Percentiles rank a stretch among this genome's conserved stretches.
Conservation (phyloP, 1,284 basidiomycete species). For the Leccinum pallidistipes region DNA sequence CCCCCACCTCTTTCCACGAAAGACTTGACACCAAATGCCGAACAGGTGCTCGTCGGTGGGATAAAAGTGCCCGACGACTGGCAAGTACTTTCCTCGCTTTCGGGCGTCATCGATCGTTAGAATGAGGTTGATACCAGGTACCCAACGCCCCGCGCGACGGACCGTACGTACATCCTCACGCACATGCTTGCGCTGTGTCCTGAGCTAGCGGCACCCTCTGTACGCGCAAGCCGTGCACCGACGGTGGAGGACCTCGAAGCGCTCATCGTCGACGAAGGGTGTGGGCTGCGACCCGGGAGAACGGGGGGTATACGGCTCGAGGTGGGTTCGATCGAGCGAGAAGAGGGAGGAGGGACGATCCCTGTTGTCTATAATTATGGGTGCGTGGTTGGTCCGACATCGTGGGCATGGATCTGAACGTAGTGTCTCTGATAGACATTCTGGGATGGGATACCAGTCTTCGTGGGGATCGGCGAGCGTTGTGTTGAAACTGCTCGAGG, state of each 20-base stretch:
- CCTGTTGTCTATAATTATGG: constrained; percentile 63
- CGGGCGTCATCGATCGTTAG: neutral
- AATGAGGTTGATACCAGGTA: constrained; percentile 39
- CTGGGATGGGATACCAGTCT: constrained; percentile 70
- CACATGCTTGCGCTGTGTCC: constrained; percentile 59
- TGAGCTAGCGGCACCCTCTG: constrained; percentile 63
- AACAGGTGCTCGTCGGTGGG: constrained; percentile 66
- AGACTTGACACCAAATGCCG: too few relatives aligned
- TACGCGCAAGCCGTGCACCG: constrained; percentile 47
- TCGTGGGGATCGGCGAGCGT: constrained; percentile 70
- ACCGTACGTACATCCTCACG: constrained; percentile 58
- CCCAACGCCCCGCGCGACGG: constrained; percentile 58
- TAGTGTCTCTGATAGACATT: constrained; percentile 39
- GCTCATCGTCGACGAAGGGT: constrained; percentile 67
- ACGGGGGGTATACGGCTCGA: constrained; percentile 72
- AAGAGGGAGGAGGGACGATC: constrained; percentile 34
- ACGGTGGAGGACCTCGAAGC: constrained; percentile 63
- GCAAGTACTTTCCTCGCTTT: constrained; percentile 33
- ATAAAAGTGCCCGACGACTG: constrained; percentile 64
- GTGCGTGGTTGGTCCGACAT: constrained; percentile 40
- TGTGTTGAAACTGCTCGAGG: constrained; percentile 55
- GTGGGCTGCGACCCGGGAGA: constrained; percentile 71
- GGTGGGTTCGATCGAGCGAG: constrained; percentile 43
- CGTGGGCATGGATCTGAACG: neutral
- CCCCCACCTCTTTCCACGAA: too few relatives aligned